Conservation (phyloP, 495 filamentous ascomycete genomes). For the Alectoria sarmentosa region DNA sequence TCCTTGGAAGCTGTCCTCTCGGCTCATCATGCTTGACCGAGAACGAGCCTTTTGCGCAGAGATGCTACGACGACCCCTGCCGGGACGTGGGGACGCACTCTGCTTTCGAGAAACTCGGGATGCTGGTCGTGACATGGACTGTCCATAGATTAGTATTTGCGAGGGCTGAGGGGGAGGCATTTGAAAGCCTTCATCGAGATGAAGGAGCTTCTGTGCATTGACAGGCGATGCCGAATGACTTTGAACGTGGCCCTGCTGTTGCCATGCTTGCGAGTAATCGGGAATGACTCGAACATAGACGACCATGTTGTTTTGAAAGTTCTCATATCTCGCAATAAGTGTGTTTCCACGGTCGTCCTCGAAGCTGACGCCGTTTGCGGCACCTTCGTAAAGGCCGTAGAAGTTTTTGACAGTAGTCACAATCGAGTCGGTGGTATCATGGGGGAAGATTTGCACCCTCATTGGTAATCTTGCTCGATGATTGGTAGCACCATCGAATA, state of each 20-base stretch:
- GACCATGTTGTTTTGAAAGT: conserved; percentile 80
- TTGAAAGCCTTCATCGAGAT: conserved; percentile 49
- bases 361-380: conserved; percentile 75
- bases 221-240: conserved; percentile 33
- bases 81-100: conserved; percentile 73
- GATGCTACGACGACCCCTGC: conserved; percentile 67
- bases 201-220: conserved; percentile 42
- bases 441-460: conserved; percentile 83
- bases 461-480: conserved; percentile 76
- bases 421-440: conserved; percentile 94
- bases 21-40: conserved; percentile 59
- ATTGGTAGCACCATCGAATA: conserved; percentile 65
- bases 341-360: conserved; percentile 80
- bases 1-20: conserved; percentile 59
- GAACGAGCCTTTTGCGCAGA: conserved; percentile 69
- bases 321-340: conserved; percentile 92
- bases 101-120: conserved; percentile 64
- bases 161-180: conserved; percentile 46
- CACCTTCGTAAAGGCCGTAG: conserved; percentile 79
- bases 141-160: conserved; percentile 45
- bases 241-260: conserved; percentile 35
- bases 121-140: conserved; percentile 55
- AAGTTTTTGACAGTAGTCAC: conserved; percentile 96
- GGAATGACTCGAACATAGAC: conserved; percentile 80
- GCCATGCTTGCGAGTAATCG: conserved; percentile 42